These are phyloP conservation scores for Rhynchospora breviuscula DNA, from an alignment of 176 grass and related monocot species.

Conservation along the genomic window DNA sequence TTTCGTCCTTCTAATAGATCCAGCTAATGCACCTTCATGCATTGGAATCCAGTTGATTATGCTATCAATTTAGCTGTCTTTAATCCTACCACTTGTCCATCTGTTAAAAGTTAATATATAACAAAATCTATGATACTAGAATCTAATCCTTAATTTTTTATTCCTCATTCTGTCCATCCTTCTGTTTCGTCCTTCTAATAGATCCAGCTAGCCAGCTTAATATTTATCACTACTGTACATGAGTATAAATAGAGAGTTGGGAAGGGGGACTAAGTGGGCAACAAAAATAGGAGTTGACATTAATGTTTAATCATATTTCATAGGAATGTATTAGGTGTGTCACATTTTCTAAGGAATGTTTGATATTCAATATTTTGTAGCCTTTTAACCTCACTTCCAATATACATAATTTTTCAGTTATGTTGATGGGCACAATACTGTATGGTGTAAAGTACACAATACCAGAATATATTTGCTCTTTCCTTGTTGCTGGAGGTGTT, in stretches of 20 bases:
- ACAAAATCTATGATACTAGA: background rate
- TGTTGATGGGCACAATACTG: slow-evolving; percentile 88
- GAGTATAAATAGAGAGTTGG: no score
- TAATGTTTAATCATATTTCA: no score
- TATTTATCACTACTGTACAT: background rate
- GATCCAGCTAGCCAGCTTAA: background rate
- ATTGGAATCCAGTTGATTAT: background rate
- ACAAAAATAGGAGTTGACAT: no score
- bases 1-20: background rate
- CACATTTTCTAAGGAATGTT: no score
- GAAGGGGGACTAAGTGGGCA: no score
- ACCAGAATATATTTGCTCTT: slow-evolving; percentile 87
- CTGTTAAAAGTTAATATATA: background rate
- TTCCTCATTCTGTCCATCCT: background rate
- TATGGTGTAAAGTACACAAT: slow-evolving; percentile 96
- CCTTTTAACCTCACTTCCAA: background rate
- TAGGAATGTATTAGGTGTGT: no score
- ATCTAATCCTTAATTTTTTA: background rate
- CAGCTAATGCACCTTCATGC: background rate
- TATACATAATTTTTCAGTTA: slow-evolving; percentile 42
- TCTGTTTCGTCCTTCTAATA: background rate
- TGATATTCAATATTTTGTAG: background rate
- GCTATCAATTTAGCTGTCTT: background rate
- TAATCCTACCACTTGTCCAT: background rate
- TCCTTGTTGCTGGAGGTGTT: slow-evolving; percentile 94